phyloP scores from a whole-genome alignment of 495 filamentous ascomycete species.

The Xylaria acuta region DNA sequence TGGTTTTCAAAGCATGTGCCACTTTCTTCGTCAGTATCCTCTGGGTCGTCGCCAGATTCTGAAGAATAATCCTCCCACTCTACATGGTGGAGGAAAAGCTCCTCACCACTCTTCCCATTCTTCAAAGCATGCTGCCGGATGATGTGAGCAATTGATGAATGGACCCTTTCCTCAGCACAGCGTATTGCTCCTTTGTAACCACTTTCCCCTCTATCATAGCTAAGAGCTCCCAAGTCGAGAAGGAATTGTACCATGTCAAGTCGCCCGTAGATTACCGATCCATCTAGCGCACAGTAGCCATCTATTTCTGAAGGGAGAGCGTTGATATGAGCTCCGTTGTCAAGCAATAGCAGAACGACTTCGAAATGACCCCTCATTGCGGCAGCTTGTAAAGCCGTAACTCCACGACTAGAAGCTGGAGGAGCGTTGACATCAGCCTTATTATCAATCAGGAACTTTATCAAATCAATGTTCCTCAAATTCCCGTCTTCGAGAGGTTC shows the following conservation, averaged over 20 bases:
- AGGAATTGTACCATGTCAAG: conserved; percentile 31
- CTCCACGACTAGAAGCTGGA: not conserved
- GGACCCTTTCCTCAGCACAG: not conserved
- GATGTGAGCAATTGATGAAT: not conserved
- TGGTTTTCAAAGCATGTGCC: not conserved
- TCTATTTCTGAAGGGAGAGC: not conserved
- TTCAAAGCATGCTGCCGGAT: conserved; percentile 2
- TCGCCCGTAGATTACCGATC: conserved; percentile 8
- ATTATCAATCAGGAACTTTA: conserved; percentile 22
- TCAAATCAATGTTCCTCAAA: not conserved
- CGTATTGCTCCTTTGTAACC: conserved; percentile 29
- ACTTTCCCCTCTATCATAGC: conserved; percentile 19
- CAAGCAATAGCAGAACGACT: conserved; percentile 26
- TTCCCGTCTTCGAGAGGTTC: not conserved
- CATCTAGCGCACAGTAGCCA: conserved; percentile 15
- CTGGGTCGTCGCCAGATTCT: not conserved
- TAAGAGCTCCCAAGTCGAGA: conserved; percentile 28
- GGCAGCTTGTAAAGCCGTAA: conserved; percentile 22
- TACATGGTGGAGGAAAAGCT: not conserved
- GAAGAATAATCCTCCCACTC: not conserved
- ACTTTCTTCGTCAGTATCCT: not conserved
- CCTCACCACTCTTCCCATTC: conserved; percentile 6
- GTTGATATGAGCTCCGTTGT: conserved; percentile 34
- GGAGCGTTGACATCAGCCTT: conserved; percentile 28
- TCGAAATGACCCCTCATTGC: not conserved